Evolutionary conservation across 2,329 filamentous ascomycete species (phyloP), one percentile per base, ranked within the genome.

Genomic region (Fusarium sororula): DNA sequence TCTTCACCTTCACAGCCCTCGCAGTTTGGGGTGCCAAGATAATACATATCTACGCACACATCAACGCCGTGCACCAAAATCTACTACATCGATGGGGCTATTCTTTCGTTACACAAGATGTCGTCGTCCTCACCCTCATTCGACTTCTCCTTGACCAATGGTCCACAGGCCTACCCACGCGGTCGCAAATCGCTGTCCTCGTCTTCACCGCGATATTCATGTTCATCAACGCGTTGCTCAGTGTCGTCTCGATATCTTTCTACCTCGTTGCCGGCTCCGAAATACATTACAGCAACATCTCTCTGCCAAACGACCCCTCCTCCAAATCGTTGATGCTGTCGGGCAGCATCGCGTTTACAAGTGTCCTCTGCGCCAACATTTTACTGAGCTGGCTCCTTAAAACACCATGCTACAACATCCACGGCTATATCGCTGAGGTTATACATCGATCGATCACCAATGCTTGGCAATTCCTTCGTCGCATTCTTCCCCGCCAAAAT

Each of bases 71-170:
- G 4, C 63, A 73, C 35, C 28, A 41, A 13, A 55, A 32, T 13
- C n/a, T 64, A 32, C 44, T 74, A 9, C 50, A 28, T 74, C 79
- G 17, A 48, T 75, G 37, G 68, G 70, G 37, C 35, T 75, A 79
- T 39, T 82, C 81, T 7, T 83, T 83, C 58, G 81, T 82, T 61
- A 73, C 76, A 18, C 81, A 83, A 61, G 82, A 83, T 51, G 70
- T 80, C 10, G 61, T 74, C 26, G 62, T 82, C 30, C 72, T 83
- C 22, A 69, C 82, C 20, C 35, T 80, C 20, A 70, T 82, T 48
- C 78, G 81, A 11, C 68, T 82, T 11, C 75, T 82, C 17, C 76
- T 83, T 53, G 79, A 80, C 42, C 66, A 70, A 39, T 63, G 65
- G 77, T 50, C 81, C 26, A 70, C 71, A 11, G 58, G 67, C 39